Base-by-base conservation (phyloP, 108 stramenopile species). In the Asterionellopsis glacialis region DNA sequence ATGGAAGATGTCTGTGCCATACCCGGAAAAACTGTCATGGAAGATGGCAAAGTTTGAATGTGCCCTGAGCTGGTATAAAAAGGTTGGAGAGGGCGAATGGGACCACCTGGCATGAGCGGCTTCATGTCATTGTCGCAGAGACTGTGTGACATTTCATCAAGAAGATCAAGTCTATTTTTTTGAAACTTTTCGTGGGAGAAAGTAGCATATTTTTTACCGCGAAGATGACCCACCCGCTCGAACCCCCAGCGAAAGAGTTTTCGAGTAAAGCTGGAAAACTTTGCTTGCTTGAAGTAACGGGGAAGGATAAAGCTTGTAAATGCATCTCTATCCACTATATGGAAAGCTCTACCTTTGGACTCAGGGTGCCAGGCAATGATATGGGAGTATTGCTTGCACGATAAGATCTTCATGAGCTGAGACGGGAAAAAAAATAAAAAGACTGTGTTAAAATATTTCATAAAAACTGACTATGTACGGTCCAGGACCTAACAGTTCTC, bases 141-240 rank as follows among this genome's bases (percentile, higher is more conserved):
- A 33, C 33, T 33, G 7, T 33, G 33, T 7, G 73, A 68, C 73
- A 74, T 74, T 39, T 74, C 18, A 22, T 68, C 73, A 6, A 53
- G 45, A 14, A 74, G 63, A 42, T 79, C 78, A 5, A 67, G 51
- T 0, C 65, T 60, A 49, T 59, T 74, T 45, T 61, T 67, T 41
- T 62, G 71, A 60, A 80, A 80, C 26, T 59, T 40, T 41, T 80
- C 61, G 70, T 80, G 79, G 50, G 65, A 80, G 39, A 70, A 80
- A 19, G 74, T 71, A 13, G 74, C 74, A 22, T 68, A 44, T 57
- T 80, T 74, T 33, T 68, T 61, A 9, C 79, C 79, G 39, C 74
- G 66, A 33, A 62, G 63, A 28, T 64, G 59, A 23, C 69, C 47
- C n/a, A 65, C 45, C 0, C 69, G 56, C 26, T 52, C 42, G 48